phyloP scores from a whole-genome alignment of 2,329 filamentous ascomycete genomes.

The Lomentospora prolificans region DNA sequence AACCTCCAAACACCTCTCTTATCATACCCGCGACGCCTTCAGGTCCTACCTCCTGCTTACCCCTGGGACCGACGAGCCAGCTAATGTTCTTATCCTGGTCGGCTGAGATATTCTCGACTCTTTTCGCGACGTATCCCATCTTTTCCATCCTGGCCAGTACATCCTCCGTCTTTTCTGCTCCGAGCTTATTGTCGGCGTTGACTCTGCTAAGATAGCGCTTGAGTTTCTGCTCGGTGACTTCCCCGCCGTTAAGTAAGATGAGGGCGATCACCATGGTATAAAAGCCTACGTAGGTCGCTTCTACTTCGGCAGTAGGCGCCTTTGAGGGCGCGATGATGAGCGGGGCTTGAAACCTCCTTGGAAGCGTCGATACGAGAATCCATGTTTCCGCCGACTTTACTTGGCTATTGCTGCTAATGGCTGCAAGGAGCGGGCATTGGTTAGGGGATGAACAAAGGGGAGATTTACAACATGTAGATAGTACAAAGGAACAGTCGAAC shows the following conservation, averaged over 20 bases:
- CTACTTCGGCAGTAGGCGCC: conserved; percentile 53
- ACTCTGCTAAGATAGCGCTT: conserved; percentile 64
- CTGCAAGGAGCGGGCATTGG: conserved; percentile 14
- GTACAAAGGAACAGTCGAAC: background rate
- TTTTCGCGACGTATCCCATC: conserved; percentile 74
- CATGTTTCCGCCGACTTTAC: conserved; percentile 59
- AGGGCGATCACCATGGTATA: conserved; percentile 73
- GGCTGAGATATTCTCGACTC: conserved; percentile 50
- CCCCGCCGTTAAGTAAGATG: conserved; percentile 64
- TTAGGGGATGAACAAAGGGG: background rate
- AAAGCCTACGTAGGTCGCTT: conserved; percentile 72
- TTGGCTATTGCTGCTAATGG: conserved; percentile 35
- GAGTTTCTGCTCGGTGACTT: conserved; percentile 68
- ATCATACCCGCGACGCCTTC: conserved; percentile 65
- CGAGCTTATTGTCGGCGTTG: conserved; percentile 66
- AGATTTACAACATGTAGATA: too few relatives aligned
- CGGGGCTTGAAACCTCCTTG: conserved; percentile 54
- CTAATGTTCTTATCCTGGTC: conserved; percentile 68
- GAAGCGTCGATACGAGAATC: conserved; percentile 66
- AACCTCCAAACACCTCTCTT: conserved; percentile 46
- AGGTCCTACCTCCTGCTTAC: conserved; percentile 75
- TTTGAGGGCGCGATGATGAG: conserved; percentile 59
- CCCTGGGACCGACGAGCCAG: conserved; percentile 77
- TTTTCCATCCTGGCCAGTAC: conserved; percentile 65
- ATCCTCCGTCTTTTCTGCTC: conserved; percentile 64